Evolutionary conservation across 1,139 yeast species (phyloP), one percentile per base, ranked within the genome.

Genomic region (Ashbya aceris): DNA sequence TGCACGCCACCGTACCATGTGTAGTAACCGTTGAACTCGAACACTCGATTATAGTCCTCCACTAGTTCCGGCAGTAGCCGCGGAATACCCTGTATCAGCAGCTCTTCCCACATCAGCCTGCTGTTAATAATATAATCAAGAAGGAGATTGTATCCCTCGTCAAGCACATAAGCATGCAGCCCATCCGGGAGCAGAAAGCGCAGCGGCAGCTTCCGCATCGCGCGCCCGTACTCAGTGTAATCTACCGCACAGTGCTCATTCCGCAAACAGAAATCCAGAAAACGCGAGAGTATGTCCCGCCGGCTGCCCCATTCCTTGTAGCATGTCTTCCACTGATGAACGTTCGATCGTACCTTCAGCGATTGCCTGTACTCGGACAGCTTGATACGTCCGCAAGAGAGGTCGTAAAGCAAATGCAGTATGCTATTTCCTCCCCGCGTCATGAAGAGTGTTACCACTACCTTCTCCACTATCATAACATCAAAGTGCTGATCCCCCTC

Each of bases 391-490:
- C 45, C 42, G 38, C 42, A 33, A 10, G 44, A 29, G 3, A 46
- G 35, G 30, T 45, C 46, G 23, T 43, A 39, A 13, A 48, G 38
- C 30, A 42, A 37, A 8, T 46, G 38, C 33, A 53, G 27, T 10
- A 54, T 40, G 9, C 54, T 47, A 3, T 40, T 36, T 4, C 62
- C 62, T 4, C 54, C 30, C 31, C 40, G 43, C 7, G 62, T 56
- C 8, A 54, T 50, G 34, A 54, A 50, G 2, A 56, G 42, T 8
- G 50, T 46, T n/a, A 55, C 33, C 4, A 47, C 27, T 8, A 47
- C 27, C 20, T 49, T 42, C 40, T 56, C 58, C 8, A 49, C 41
- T 8, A 34, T 34, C n/a, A 34, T 23, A 9, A 14, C 7, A 4
- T 34, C 29, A 34, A 20, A 34, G 14, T 34, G 37, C 3, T 4